Base-by-base conservation (phyloP, 2,329 filamentous ascomycete genomes). In the Hymenoscyphus linearis region DNA sequence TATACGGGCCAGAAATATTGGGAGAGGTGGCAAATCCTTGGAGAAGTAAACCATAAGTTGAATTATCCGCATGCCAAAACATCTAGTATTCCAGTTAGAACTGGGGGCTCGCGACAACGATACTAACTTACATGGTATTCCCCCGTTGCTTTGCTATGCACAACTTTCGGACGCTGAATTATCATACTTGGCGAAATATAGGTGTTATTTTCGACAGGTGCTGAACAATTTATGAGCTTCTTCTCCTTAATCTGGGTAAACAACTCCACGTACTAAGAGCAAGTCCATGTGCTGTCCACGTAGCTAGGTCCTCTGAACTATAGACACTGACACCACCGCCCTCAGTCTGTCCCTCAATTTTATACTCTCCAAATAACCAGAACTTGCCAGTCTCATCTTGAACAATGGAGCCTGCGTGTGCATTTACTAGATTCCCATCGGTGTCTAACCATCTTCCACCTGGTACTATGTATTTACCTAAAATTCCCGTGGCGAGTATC, bases 331-430 rank as follows among this genome's bases (percentile, higher is more conserved):
- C 73, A 18, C 84, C 84, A 0, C 82, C 84, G 10, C 84, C 84
- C 67, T 87, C 84, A 7, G 76, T 77, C 63, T 84, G 81, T 0
- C 78, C 82, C 65, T 86, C 71, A 12, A 78, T 73, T 72, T 87
- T 87, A 73, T 85, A 82, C 68, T 87, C 84, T 37, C 84, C 84
- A 60, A 86, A 86, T 77, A 79, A 80, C 73, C 80, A 86, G 69
- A 84, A 87, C 62, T 77, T 82, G 16, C 80, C 80, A 0, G 77
- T 78, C 4, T 78, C 76, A 47, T 86, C 82, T 0, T 81, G 69
- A 0, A 78, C 78, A 6, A 87, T 75, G 13, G 79, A 80, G 1
- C 84, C 84, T 1, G 84, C 85, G 68, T 87, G 84, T 1, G 84
- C 84, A 58, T 85, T 86, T 58, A 86, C 79, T 13, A 85, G 69